Percentiles rank a stretch among this genome's conserved stretches.
These are phyloP conservation scores for Lepidium didymum DNA, from an alignment of 345 rosid species.

Conservation along the genomic window DNA sequence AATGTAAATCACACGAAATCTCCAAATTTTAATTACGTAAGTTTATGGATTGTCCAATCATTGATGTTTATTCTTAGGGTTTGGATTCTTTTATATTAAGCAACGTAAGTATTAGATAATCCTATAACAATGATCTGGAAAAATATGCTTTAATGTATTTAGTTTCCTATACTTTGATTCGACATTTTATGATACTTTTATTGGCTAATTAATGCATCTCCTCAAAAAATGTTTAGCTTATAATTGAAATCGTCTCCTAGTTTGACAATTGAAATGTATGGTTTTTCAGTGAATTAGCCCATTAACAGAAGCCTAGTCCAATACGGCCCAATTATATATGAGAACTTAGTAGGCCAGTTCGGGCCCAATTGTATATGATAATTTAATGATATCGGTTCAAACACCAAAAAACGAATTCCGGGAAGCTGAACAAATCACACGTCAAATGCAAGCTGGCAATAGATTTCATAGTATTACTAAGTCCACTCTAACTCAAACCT, in stretches of 20 bases:
- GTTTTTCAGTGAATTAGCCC: neutral
- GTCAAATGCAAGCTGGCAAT: too few species aligned
- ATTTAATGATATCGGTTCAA: too few species aligned
- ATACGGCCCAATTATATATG: neutral
- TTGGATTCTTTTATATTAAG: neutral
- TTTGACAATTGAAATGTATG: neutral
- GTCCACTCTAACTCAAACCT: too few species aligned
- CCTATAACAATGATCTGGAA: conserved; percentile 1
- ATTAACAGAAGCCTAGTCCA: neutral
- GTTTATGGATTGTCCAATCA: conserved; percentile 9
- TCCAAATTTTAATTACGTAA: neutral
- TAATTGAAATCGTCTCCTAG: neutral
- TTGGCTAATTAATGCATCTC: neutral
- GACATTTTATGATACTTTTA: neutral
- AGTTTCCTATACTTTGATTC: neutral
- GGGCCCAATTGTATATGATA: too few species aligned
- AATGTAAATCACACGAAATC: conserved; percentile 9
- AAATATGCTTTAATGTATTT: conserved; percentile 2
- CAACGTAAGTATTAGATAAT: conserved; percentile 8
- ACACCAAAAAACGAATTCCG: too few species aligned
- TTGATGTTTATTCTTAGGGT: neutral
- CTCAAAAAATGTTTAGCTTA: neutral
- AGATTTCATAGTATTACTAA: too few species aligned
- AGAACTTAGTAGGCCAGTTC: neutral
- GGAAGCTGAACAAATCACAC: too few species aligned